Evolutionary conservation across 202 grass and related monocot species (phyloP).

Genomic region (Zizania palustris): DNA sequence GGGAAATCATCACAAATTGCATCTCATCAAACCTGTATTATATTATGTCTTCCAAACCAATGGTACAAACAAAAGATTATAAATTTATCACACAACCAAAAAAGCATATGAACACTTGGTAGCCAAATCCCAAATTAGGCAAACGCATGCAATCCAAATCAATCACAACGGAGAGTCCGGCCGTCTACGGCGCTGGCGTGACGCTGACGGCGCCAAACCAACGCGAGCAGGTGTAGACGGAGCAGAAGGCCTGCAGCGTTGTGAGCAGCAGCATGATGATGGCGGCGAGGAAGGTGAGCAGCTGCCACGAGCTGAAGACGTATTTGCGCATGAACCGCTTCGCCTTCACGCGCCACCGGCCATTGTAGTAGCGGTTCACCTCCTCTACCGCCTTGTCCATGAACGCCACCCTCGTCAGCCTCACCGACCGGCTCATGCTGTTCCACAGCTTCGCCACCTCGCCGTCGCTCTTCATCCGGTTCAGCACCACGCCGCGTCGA

Average conservation of each 20-base stretch:
- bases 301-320: conserved; percentile 75
- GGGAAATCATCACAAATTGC: not conserved
- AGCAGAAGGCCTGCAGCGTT: conserved; percentile 78
- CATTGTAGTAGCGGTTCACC: conserved; percentile 61
- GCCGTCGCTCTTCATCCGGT: conserved; percentile 78
- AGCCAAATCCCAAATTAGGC: conserved; percentile 2
- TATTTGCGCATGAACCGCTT: conserved; percentile 73
- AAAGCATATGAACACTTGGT: not conserved
- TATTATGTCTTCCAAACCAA: not conserved
- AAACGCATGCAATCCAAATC: not conserved
- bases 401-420: conserved; percentile 61
- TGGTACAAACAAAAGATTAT: not conserved
- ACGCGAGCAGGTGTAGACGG: conserved; percentile 71
- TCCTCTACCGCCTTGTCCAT: conserved; percentile 65
- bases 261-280: conserved; percentile 69
- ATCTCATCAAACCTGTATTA: not conserved
- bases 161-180: too few species aligned
- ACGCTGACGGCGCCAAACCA: conserved; percentile 66
- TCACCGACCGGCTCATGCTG: conserved; percentile 60
- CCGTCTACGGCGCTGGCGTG: conserved; percentile 3
- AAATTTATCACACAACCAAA: conserved; percentile 3
- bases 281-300: conserved; percentile 72
- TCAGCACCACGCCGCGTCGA: conserved; percentile 57
- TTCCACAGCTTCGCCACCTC: conserved; percentile 69
- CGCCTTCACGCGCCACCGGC: conserved; percentile 63